Evolutionary conservation across 2,329 filamentous ascomycete genomes (phyloP).

Genomic region (Aspergillus flavus): DNA sequence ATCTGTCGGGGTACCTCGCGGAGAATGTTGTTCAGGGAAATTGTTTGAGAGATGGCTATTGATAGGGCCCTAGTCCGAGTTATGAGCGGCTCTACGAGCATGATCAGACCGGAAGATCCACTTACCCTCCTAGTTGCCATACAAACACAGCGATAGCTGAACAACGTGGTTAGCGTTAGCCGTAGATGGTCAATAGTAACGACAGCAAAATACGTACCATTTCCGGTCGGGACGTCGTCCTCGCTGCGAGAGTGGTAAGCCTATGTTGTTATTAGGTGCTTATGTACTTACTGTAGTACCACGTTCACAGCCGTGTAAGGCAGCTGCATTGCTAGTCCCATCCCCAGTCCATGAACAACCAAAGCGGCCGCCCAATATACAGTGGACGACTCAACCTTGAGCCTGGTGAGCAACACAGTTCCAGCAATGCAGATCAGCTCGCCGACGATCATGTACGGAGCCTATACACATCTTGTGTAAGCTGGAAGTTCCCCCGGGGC

Average conservation of each 20-base stretch:
- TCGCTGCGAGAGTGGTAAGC: neutral
- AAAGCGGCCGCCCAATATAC: too few species aligned
- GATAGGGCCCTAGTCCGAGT: neutral
- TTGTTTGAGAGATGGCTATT: neutral
- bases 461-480: too few species aligned
- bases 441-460: too few species aligned
- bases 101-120: neutral
- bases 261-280: neutral
- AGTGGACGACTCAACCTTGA: too few species aligned
- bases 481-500: too few species aligned
- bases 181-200: fast-evolving
- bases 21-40: neutral
- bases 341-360: too few species aligned
- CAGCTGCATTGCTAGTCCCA: too few species aligned
- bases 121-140: neutral
- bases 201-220: neutral
- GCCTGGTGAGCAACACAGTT: too few species aligned
- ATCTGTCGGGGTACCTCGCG: neutral
- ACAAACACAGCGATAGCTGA: neutral
- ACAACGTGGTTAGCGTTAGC: neutral
- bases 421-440: too few species aligned
- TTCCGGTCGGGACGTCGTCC: neutral
- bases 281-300: too few species aligned
- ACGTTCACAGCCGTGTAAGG: too few species aligned
- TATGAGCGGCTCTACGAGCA: neutral